These are phyloP conservation scores for Bryum argenteum DNA, from an alignment of 225 moss, liverwort and hornwort genomes.

Conservation along the genomic window DNA sequence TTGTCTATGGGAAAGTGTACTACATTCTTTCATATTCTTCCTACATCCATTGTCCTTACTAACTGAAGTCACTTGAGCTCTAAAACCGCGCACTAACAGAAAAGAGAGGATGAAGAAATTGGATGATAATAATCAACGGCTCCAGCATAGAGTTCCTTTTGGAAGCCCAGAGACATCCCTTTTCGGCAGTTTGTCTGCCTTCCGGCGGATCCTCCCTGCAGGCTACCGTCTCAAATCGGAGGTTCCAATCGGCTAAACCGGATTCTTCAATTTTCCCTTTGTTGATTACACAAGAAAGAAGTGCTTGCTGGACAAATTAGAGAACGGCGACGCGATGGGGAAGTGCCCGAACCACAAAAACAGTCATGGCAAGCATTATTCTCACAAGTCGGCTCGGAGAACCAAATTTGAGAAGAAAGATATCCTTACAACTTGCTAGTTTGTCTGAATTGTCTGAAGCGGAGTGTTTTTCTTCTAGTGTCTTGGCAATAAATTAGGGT, in stretches of 20 bases:
- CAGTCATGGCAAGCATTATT: conserved; percentile 93
- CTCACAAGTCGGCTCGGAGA: conserved; percentile 87
- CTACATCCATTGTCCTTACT: no score
- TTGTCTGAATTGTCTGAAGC: conserved; percentile 1
- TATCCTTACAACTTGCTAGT: conserved; percentile 59
- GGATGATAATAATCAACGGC: conserved; percentile 19
- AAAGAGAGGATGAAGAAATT: not conserved
- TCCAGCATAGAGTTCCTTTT: not conserved
- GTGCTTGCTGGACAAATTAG: not conserved
- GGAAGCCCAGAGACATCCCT: not conserved
- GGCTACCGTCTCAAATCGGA: not conserved
- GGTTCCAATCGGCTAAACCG: no score
- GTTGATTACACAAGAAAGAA: conserved; percentile 1
- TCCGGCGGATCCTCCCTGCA: conserved; percentile 22
- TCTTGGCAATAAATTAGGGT: conserved; percentile 10
- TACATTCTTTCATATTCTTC: no score
- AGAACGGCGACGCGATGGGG: conserved; percentile 51
- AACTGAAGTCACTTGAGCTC: no score
- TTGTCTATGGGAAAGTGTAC: no score
- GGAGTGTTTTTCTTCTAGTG: not conserved
- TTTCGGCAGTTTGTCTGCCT: conserved; percentile 17
- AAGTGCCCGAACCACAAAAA: conserved; percentile 92
- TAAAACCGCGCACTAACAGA: not conserved
- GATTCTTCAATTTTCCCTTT: not conserved
- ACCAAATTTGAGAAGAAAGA: conserved; percentile 92